Evolutionary conservation across 805 yeast species (phyloP), one percentile per base, ranked within the genome.

Genomic region (Myxozyma lipomycoides): DNA sequence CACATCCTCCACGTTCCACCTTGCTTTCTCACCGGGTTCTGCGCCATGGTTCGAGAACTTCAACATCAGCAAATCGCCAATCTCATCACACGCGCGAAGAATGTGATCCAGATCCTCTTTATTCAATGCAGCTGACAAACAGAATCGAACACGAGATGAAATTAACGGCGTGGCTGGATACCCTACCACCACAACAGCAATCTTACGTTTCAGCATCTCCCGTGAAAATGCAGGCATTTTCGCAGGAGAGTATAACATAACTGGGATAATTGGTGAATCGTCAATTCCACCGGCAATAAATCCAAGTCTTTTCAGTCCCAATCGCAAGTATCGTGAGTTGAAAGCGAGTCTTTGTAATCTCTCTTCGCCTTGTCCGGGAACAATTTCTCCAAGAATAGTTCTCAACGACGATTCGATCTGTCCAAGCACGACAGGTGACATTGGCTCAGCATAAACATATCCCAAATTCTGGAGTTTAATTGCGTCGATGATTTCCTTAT

Each of bases 131-230:
- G 97, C 74, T 48, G 95, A 84, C 61, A 93, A 83, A 75, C 99
- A 93, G 62, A 93, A 80, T 68, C 99, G 81, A 24, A 88, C 89
- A 71, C 98, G 81, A 3, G 95, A 85, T 34, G 89, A 80, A 39
- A 87, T 82, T 59, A 93, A 76, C 32, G 96, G 96, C 0, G 98
- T 91, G 0, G 98, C 98, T 9, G 99, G 99, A 67, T 93, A 93
- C 34, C 98, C 96, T 40, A 91, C 98, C 57, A 91, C 83, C 32
- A 93, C 99, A 43, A 91, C 90, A 2, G 98, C 98, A 54, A 93
- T 83, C 46, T 85, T 85, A 69, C 80, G 74, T 58, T 78, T 80
- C 61, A 84, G 78, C 76, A 91, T 78, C 77, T 81, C 78, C 67
- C 96, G 78, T 41, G 96, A 84, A 56, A 89, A 79, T 0, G 91